Evolutionary conservation across 2,329 filamentous ascomycete genomes (phyloP).

Genomic region (Whalleya microplaca): DNA sequence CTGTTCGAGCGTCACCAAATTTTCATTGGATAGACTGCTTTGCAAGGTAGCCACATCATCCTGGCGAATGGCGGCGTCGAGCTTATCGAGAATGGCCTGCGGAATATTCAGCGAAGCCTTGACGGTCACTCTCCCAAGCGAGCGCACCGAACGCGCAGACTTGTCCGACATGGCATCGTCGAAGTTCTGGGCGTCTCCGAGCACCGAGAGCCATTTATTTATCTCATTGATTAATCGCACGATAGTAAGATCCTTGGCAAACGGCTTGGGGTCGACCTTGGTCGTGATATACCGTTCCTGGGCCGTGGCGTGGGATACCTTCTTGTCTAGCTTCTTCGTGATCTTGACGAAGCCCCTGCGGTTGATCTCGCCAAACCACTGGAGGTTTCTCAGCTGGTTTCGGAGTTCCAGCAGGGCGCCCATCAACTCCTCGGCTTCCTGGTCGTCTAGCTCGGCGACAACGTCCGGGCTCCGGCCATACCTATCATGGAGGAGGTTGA

Average conservation of each 20-base stretch:
- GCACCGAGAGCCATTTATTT: constrained; percentile 87
- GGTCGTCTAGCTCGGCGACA: constrained; percentile 75
- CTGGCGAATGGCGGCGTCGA: constrained; percentile 72
- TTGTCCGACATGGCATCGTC: constrained; percentile 77
- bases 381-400: constrained; percentile 83
- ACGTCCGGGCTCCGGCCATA: constrained; percentile 77
- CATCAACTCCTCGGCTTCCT: constrained; percentile 90
- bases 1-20: constrained; percentile 54
- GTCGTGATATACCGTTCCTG: constrained; percentile 87
- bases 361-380: constrained; percentile 99
- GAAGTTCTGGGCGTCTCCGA: constrained; percentile 76
- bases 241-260: constrained; percentile 72
- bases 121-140: constrained; percentile 75
- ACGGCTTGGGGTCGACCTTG: constrained; percentile 86
- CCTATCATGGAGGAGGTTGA: constrained; percentile 84
- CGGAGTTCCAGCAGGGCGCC: constrained; percentile 87
- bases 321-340: constrained; percentile 98
- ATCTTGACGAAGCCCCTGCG: constrained; percentile 95
- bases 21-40: constrained; percentile 61
- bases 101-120: constrained; percentile 76
- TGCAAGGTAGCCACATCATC: constrained; percentile 65
- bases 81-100: constrained; percentile 66
- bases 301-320: constrained; percentile 73
- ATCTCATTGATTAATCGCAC: constrained; percentile 61
- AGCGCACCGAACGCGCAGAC: constrained; percentile 70